Evolutionary conservation across 176 grass and related monocot species (phyloP), one percentile per base, ranked within the genome.

Genomic region (Otatea glauca): DNA sequence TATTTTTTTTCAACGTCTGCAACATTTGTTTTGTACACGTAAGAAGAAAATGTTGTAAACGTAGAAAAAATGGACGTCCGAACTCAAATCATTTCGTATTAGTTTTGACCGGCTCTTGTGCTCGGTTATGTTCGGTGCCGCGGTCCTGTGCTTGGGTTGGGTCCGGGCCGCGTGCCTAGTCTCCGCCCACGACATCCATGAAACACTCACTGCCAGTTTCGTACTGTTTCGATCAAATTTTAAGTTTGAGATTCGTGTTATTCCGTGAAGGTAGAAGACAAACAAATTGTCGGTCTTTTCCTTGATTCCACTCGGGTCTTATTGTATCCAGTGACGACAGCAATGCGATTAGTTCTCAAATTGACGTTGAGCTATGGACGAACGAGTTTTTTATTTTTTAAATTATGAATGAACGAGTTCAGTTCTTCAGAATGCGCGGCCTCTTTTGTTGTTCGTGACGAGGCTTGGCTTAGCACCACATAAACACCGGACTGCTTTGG

Each of bases 81-180:
- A n/a, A n/a, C n/a, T n/a, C n/a, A n/a, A n/a, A n/a, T n/a, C n/a
- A n/a, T n/a, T n/a, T n/a, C n/a, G n/a, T 9, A 54, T 32, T 24
- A 37, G 1, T 43, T 42, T 58, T 29, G 72, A 80, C 84, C 68
- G 10, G 63, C 5, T 85, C 77, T 5, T 14, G 44, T 72, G 80
- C 43, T 43, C 59, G 25, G 59, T 48, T 65, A 1, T 25, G 49
- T 45, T 47, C 37, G 8, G 54, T 18, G 43, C 24, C 25, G 34
- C 17, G 1, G 49, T 38, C 20, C 24, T 38, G 44, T 59, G 32
- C 1, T 5, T 48, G 59, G 77, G 23, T 7, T 51, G 38, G 48
- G 34, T 41, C 47, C 14, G 50, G 8, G 14, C 24, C 4, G 37
- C 32, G 9, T 37, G 32, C 13, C 38, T 7, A 11, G 24, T 47